Evolutionary conservation across 2,329 filamentous ascomycete genomes (phyloP), one percentile per base, ranked within the genome.

Genomic region (Periconia macrospinosa): DNA sequence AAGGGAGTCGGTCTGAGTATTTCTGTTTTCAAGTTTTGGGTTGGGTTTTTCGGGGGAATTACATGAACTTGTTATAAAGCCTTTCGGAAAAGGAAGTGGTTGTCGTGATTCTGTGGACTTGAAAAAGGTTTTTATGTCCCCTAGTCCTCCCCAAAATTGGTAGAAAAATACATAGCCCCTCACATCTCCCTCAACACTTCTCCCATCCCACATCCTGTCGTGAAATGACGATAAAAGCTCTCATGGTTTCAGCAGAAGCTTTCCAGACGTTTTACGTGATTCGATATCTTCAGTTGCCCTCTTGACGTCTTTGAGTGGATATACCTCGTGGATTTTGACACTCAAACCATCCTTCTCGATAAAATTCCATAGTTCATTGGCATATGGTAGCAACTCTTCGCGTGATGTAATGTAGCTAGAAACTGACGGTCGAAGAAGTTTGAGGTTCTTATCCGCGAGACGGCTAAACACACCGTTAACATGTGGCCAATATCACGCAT

Each of bases 221-320:
- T 18, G 14, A 17, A 5, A 42, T 42, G n/a, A 17, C n/a, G 41
- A 20, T 11, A 27, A 3, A 27, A 27, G 23, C 43, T 45, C 45
- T 47, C 65, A 87, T 45, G 85, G 82, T 76, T 86, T 87, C 66
- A 96, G 72, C 52, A 97, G 72, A 57, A 95, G 74, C 79, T 96
- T 96, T 17, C 92, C 92, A 11, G 86, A 90, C 1, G 91, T 94
- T 79, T 88, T 90, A 63, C 92, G 81, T 41, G 89, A 83, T 75
- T 95, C 89, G 43, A 97, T 81, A 72, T 96, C 80, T 46, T 77
- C 74, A 58, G 96, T 91, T 13, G 91, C 91, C 63, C 83, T 79
- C 35, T 80, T 84, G 33, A 88, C 85, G 43, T 96, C 87, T 64
- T 85, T 82, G 41, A 96, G 77, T 6, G 88, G 84, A 71, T 96